Percentiles rank a stretch among this genome's conserved stretches.
phyloP scores from a whole-genome alignment of 768 basidiomycete species.

The Pisolithus orientalis region DNA sequence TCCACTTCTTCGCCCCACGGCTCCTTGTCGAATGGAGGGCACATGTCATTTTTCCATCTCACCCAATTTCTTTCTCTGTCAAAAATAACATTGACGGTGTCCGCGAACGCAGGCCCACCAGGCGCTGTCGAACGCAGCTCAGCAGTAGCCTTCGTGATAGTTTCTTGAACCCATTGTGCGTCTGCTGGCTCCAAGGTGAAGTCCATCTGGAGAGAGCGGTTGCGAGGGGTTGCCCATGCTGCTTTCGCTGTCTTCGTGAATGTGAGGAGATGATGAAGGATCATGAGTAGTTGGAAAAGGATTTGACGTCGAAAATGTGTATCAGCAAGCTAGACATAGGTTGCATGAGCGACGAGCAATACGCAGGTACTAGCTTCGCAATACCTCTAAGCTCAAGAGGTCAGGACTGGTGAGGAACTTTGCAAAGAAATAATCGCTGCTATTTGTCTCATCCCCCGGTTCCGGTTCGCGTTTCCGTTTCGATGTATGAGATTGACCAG shows the following conservation, averaged over 20 bases:
- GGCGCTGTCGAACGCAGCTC: constrained; percentile 71
- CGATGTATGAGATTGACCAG: constrained; percentile 30
- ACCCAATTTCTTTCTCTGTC: constrained; percentile 89
- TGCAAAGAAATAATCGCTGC: constrained; percentile 82
- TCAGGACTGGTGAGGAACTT: constrained; percentile 90
- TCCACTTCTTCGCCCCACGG: constrained; percentile 49
- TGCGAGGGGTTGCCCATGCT: constrained; percentile 54
- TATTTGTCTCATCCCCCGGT: constrained; percentile 43
- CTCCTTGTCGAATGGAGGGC: constrained; percentile 72
- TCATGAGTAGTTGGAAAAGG: constrained; percentile 75
- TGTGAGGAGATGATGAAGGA: constrained; percentile 67
- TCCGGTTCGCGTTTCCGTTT: constrained; percentile 68
- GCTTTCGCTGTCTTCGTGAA: constrained; percentile 67
- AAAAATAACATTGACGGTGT: constrained; percentile 64
- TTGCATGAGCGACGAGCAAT: constrained; percentile 6
- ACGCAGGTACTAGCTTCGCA: constrained; percentile 12
- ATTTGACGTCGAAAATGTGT: constrained; percentile 91
- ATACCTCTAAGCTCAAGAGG: constrained; percentile 80
- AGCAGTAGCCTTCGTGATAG: constrained; percentile 45
- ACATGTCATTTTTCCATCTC: constrained; percentile 82
- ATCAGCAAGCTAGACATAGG: constrained; percentile 63
- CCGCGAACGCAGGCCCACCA: constrained; percentile 69
- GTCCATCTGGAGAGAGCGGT: constrained; percentile 78
- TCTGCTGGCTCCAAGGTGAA: constrained; percentile 66
- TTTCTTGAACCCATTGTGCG: constrained; percentile 73